These are phyloP conservation scores for Zasmidium angulare DNA, from an alignment of 2,329 filamentous ascomycete genomes.

Conservation along the genomic window DNA sequence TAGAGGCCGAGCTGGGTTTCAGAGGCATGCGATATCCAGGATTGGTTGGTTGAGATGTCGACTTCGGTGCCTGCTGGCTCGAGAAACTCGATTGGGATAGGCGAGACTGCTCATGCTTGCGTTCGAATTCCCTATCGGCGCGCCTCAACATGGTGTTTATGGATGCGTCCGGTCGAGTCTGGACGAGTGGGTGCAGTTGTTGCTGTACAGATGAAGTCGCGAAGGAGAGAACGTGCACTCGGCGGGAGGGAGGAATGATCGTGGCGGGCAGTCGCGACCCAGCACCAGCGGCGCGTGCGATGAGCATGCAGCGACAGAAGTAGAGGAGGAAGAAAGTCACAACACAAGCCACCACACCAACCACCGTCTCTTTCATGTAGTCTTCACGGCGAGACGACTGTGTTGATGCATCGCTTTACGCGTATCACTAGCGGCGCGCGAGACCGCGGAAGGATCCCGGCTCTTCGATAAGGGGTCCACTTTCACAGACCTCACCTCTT, in stretches of 20 bases:
- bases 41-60: constrained; percentile 34
- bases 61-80: constrained; percentile 57
- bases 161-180: constrained; percentile 11
- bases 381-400: not conserved
- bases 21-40: constrained; percentile 35
- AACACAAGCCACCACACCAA: constrained; percentile 8
- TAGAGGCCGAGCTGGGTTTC: constrained; percentile 31
- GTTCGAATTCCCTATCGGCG: constrained; percentile 42
- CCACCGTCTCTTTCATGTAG: not conserved
- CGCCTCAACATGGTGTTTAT: constrained; percentile 40
- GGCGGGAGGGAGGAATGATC: constrained; percentile 21
- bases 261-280: constrained; percentile 28
- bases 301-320: constrained; percentile 29
- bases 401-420: not conserved
- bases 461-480: not conserved
- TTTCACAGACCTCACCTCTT: not conserved
- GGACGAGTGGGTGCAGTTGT: constrained; percentile 9
- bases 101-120: constrained; percentile 32
- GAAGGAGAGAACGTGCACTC: constrained; percentile 14
- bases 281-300: constrained; percentile 25
- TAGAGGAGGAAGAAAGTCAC: constrained; percentile 21
- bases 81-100: constrained; percentile 56
- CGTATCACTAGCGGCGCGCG: not conserved
- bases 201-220: constrained; percentile 15
- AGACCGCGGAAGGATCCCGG: not conserved